Evolutionary conservation across 2,329 filamentous ascomycete species (phyloP).

Genomic region (Aspergillus texensis): DNA sequence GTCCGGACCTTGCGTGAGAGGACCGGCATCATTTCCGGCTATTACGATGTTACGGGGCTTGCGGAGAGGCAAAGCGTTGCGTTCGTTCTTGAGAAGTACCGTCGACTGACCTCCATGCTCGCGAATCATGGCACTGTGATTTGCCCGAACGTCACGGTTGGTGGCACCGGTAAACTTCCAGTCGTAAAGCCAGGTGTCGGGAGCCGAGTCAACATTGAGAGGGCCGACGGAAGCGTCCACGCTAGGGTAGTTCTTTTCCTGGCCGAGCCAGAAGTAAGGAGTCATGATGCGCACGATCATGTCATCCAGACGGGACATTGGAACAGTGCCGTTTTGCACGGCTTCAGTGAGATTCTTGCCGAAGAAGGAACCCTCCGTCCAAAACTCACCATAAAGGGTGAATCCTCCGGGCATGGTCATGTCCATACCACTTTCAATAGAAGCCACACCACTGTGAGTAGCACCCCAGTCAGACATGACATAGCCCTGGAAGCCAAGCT

Average conservation of each 20-base stretch:
- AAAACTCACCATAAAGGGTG: neutral
- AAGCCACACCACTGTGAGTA: constrained; percentile 47
- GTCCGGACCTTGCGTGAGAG: constrained; percentile 20
- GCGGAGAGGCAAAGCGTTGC: constrained; percentile 52
- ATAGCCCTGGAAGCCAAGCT: constrained; percentile 55
- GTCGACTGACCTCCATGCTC: constrained; percentile 43
- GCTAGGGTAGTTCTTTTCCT: constrained; percentile 47
- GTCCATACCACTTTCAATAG: constrained; percentile 49
- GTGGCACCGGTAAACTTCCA: constrained; percentile 15
- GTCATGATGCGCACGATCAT: constrained; percentile 52
- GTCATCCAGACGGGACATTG: constrained; percentile 47
- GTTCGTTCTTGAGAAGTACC: constrained; percentile 23
- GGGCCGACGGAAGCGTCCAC: constrained; percentile 24
- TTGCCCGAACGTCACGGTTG: constrained; percentile 63
- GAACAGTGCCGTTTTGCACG: constrained; percentile 52
- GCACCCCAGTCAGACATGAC: constrained; percentile 51
- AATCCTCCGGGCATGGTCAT: constrained; percentile 60
- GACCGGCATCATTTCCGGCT: constrained; percentile 53
- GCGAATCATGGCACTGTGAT: constrained; percentile 71
- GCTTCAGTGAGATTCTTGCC: constrained; percentile 52
- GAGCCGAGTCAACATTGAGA: constrained; percentile 18
- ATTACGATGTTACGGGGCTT: constrained; percentile 50
- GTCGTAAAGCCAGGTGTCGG: constrained; percentile 33
- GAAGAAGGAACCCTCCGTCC: constrained; percentile 16
- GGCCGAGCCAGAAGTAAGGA: constrained; percentile 48